phyloP scores from a whole-genome alignment of 2,329 filamentous ascomycete genomes.

The Neofusicoccum umdonicola region DNA sequence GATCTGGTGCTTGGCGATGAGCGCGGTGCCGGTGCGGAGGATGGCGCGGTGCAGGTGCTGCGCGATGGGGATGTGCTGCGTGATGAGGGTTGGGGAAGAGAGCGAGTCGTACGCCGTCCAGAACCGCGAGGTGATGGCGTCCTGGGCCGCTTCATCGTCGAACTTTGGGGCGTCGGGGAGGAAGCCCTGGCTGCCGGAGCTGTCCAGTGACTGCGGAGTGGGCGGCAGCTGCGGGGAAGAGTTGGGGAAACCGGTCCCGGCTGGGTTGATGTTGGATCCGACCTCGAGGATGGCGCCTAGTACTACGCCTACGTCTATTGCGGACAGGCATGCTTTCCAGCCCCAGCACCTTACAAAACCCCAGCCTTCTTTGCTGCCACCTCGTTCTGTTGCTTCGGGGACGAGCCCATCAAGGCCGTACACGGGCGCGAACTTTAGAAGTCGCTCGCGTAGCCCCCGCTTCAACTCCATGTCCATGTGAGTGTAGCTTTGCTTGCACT shows the following conservation, averaged over 20 bases:
- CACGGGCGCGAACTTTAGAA: conserved; percentile 86
- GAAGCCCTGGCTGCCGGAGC: conserved; percentile 20
- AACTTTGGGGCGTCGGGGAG: conserved; percentile 23
- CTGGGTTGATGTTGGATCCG: conserved; percentile 47
- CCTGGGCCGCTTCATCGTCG: conserved; percentile 32
- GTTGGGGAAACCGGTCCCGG: background rate
- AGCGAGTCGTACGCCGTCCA: conserved; percentile 61
- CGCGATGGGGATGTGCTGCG: conserved; percentile 74
- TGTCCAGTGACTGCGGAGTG: conserved; percentile 20
- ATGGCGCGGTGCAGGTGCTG: conserved; percentile 91
- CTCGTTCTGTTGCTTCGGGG: conserved; percentile 67
- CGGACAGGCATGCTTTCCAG: conserved; percentile 90
- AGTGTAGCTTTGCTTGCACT: conserved; percentile 93
- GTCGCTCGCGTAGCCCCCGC: conserved; percentile 75
- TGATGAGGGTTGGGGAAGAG: conserved; percentile 63
- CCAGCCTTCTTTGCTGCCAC: conserved; percentile 83
- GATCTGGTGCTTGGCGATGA: conserved; percentile 93
- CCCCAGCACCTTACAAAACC: conserved; percentile 97
- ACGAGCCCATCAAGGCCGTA: conserved; percentile 95
- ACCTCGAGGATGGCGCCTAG: conserved; percentile 91
- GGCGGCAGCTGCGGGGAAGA: conserved; percentile 19
- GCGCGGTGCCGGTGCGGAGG: conserved; percentile 82
- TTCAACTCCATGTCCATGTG: conserved; percentile 99
- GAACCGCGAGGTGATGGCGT: conserved; percentile 52
- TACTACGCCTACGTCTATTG: conserved; percentile 90